Conservation (phyloP, 2,329 filamentous ascomycete genomes). For the Rhynchosporium graminicola region DNA sequence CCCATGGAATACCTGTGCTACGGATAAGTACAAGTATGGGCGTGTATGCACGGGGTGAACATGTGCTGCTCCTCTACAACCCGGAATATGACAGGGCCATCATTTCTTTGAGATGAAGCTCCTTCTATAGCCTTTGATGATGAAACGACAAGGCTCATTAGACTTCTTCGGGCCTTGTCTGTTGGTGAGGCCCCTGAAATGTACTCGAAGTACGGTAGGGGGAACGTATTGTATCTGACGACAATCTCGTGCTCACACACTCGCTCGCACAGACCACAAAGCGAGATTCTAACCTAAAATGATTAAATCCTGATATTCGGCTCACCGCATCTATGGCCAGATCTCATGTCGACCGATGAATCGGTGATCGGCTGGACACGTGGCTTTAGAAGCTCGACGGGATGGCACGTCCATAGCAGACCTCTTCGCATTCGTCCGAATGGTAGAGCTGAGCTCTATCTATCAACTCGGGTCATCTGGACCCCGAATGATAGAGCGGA, state of each 20-base stretch:
- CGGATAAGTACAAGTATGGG: neutral
- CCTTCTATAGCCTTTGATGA: neutral
- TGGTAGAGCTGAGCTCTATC: too few relatives aligned
- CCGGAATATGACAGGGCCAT: neutral
- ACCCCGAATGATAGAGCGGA: too few relatives aligned
- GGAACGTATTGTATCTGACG: neutral
- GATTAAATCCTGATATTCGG: neutral
- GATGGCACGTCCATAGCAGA: too few relatives aligned
- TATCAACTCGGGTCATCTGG: too few relatives aligned
- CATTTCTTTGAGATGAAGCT: too few relatives aligned
- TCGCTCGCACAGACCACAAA: neutral
- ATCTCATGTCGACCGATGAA: neutral
- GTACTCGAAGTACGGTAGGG: neutral
- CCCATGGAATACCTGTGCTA: neutral
- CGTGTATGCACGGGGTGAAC: neutral
- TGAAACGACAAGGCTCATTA: constrained; percentile 24
- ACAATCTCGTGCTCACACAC: constrained; percentile 1
- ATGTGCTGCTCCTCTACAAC: neutral
- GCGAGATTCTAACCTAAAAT: neutral
- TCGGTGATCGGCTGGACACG: neutral
- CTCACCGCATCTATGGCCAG: constrained; percentile 17
- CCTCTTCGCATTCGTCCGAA: too few relatives aligned
- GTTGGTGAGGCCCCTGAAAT: too few relatives aligned
- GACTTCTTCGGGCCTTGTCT: neutral
- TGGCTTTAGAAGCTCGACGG: neutral